A percentile compares a stretch with the other conserved stretches of the same genome.
Conservation (phyloP, 1,284 basidiomycete species). For the Erythrobasidium hasegawianum region DNA sequence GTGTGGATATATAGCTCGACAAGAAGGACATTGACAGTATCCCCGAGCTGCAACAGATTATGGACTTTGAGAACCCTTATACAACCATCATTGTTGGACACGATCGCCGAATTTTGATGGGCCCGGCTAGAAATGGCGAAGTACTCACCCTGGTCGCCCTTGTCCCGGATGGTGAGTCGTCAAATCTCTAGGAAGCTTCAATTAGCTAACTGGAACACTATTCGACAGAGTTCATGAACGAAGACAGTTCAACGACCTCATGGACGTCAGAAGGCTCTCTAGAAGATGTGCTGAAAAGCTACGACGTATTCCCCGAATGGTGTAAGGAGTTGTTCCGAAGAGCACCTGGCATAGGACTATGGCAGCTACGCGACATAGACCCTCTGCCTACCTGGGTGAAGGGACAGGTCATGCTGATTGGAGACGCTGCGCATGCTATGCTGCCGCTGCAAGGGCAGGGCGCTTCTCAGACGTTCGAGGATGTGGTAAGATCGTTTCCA, state of each 20-base stretch:
- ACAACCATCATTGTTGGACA: too few relatives aligned
- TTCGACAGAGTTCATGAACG: too few relatives aligned
- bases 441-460: constrained; percentile 45
- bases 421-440: constrained; percentile 46
- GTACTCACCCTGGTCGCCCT: too few relatives aligned
- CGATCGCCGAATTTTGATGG: too few relatives aligned
- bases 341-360: constrained; percentile 40
- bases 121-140: too few relatives aligned
- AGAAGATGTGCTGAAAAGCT: constrained; percentile 42
- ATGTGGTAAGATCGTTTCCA: constrained; percentile 41
- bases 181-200: too few relatives aligned
- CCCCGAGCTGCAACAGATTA: too few relatives aligned
- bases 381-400: constrained; percentile 45
- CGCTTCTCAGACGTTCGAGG: constrained; percentile 44
- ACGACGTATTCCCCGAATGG: constrained; percentile 39
- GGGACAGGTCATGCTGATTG: constrained; percentile 45
- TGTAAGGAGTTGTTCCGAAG: constrained; percentile 52
- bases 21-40: too few relatives aligned
- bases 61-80: too few relatives aligned
- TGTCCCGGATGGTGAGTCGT: too few relatives aligned
- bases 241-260: not conserved
- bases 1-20: too few relatives aligned
- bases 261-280: constrained; percentile 44
- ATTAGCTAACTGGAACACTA: too few relatives aligned
- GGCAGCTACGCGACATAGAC: constrained; percentile 48